Evolutionary conservation across 805 yeast species (phyloP).

Genomic region (Wickerhamomyces sydowiorum): DNA sequence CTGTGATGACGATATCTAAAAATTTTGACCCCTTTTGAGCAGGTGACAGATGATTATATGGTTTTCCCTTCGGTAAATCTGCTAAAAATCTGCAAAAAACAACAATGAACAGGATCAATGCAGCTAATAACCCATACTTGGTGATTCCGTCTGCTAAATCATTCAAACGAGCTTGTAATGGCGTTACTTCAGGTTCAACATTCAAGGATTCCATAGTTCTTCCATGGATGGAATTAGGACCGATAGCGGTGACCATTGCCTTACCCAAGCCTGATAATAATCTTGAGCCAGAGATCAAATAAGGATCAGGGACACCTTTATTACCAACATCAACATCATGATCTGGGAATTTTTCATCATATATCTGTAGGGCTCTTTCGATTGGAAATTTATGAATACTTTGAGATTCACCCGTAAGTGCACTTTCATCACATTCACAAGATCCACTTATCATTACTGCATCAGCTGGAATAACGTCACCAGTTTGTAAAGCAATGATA

Average conservation of each 20-base stretch:
- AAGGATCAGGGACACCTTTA: constrained; percentile 59
- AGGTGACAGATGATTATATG: constrained; percentile 38
- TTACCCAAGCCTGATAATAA: constrained; percentile 80
- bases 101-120: constrained; percentile 73
- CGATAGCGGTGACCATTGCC: constrained; percentile 87
- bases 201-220: constrained; percentile 79
- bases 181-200: constrained; percentile 78
- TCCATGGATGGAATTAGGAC: constrained; percentile 85
- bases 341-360: constrained; percentile 20
- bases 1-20: constrained; percentile 79
- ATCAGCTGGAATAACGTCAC: constrained; percentile 92
- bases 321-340: constrained; percentile 31
- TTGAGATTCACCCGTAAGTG: constrained; percentile 91
- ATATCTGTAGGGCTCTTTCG: constrained; percentile 27
- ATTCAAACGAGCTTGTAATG: constrained; percentile 78
- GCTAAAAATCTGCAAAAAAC: constrained; percentile 71
- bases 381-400: constrained; percentile 70
- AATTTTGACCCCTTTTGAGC: constrained; percentile 82
- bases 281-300: constrained; percentile 87
- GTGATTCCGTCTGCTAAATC: constrained; percentile 89
- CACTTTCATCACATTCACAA: constrained; percentile 86
- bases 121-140: constrained; percentile 87
- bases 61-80: constrained; percentile 48
- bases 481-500: constrained; percentile 75
- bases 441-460: constrained; percentile 67